Evolutionary conservation across 139 green algal genomes (phyloP), one percentile per base, ranked within the genome.

Genomic region (Tetradesmus lagerheimii): DNA sequence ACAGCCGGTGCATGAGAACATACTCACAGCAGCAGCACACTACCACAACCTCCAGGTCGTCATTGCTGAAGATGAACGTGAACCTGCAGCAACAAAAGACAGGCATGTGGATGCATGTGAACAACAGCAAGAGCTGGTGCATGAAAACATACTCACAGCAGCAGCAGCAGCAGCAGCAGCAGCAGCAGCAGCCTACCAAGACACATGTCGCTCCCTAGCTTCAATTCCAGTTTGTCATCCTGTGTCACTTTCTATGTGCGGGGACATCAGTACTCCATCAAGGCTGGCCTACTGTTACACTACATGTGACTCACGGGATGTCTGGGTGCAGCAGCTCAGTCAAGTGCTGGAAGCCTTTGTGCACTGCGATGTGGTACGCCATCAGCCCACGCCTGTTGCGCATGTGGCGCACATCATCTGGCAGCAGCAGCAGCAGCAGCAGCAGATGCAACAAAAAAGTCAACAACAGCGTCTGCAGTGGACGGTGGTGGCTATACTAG

Each of bases 291-390:
- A n/a, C n/a, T n/a, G n/a, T n/a, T n/a, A n/a, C n/a, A n/a, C n/a
- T n/a, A n/a, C n/a, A n/a, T n/a, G 15, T 37, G 5, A 34, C 83
- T 88, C 64, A 88, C 35, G 91, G 91, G 27, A 93, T 90, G 66
- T 93, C 91, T 25, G 91, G 91, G 50, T 93, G 91, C n/a, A 93
- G 91, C 88, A 91, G 78, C 82, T 93, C 90, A 29, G 86, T n/a
- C 57, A 93, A 86, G 35, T 93, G 38, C n/a, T 78, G 47, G 80
- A 88, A 83, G 82, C 53, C 20, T 41, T 89, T 89, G 43, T 57
- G 23, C 11, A 93, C 41, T 9, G 87, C 91, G n/a, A 93, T 87
- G 84, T 93, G 91, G 53, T 92, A 93, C 35, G 91, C 57, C 83
- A 93, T 90, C 29, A 90, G 45, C 43, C 91, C 87, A 66, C 87